Conservation (phyloP, 1,139 yeast genomes). For the Suhomyces yuchorum region DNA sequence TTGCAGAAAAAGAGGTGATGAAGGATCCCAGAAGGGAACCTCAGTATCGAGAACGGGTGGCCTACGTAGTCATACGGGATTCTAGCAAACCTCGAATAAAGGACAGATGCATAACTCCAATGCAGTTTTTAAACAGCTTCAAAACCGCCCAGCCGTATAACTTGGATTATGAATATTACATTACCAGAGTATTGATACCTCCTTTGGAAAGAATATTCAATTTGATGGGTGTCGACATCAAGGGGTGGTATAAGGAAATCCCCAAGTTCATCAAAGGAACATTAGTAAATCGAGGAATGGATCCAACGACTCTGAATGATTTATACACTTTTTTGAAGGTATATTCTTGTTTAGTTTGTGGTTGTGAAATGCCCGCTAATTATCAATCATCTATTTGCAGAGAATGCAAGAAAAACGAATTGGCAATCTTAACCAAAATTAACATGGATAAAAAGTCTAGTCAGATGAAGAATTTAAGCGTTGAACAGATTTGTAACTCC, state of each 20-base stretch:
- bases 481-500: conserved; percentile 25
- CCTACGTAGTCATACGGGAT: conserved; percentile 79
- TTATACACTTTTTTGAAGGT: conserved; percentile 17
- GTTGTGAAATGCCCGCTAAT: conserved; percentile 14
- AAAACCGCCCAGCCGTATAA: conserved; percentile 36
- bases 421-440: conserved; percentile 23
- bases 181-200: conserved; percentile 79
- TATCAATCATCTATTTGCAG: conserved; percentile 21
- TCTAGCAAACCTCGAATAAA: conserved; percentile 63
- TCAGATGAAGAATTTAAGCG: conserved; percentile 18
- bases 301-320: conserved; percentile 3
- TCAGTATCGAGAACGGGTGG: conserved; percentile 85
- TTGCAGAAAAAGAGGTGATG: conserved; percentile 63
- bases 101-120: conserved; percentile 82
- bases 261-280: conserved; percentile 40
- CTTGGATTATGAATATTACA: conserved; percentile 83
- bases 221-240: conserved; percentile 77
- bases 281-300: conserved; percentile 8
- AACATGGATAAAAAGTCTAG: conserved; percentile 19
- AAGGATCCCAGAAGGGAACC: conserved; percentile 77
- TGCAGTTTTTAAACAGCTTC: conserved; percentile 55
- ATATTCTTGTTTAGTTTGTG: conserved; percentile 32
- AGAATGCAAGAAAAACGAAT: conserved; percentile 25
- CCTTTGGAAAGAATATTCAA: conserved; percentile 85
- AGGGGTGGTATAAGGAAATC: conserved; percentile 75